phyloP scores from a whole-genome alignment of 2,329 filamentous ascomycete genomes.

The Sporothrix pseudoabietina region DNA sequence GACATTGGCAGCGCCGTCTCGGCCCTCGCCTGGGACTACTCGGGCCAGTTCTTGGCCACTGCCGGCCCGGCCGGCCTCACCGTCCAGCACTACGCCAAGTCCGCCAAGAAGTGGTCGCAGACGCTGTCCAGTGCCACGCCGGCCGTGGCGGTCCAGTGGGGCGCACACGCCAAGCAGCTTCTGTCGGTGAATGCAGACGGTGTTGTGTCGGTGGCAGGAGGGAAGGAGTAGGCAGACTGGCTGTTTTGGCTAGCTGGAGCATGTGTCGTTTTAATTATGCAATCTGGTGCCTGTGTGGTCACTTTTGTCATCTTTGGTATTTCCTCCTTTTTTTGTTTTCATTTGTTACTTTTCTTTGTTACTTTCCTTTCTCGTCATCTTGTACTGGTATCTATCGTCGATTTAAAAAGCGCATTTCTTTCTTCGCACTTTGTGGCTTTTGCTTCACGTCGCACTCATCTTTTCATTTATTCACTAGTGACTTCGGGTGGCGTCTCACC shows the following conservation, averaged over 20 bases:
- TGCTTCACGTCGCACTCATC: background rate
- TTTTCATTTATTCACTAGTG: too few species aligned
- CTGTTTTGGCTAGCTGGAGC: background rate
- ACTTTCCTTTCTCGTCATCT: too few species aligned
- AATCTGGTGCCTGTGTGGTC: background rate
- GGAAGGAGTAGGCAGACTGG: slow-evolving; percentile 48
- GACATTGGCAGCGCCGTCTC: slow-evolving; percentile 82
- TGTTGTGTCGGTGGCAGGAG: slow-evolving; percentile 68
- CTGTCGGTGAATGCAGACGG: slow-evolving; percentile 76
- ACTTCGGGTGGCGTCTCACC: background rate
- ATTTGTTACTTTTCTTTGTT: background rate
- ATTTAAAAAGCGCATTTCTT: background rate
- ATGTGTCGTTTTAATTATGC: background rate
- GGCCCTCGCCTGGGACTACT: slow-evolving; percentile 88
- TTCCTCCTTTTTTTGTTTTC: background rate
- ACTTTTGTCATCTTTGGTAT: too few species aligned
- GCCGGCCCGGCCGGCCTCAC: slow-evolving; percentile 78
- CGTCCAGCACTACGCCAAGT: slow-evolving; percentile 88
- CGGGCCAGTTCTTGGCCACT: slow-evolving; percentile 85
- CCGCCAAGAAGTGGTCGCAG: slow-evolving; percentile 85
- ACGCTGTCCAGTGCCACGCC: slow-evolving; percentile 75
- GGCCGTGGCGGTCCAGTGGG: slow-evolving; percentile 76
- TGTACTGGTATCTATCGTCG: slow-evolving; percentile 6
- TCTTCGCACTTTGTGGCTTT: background rate
- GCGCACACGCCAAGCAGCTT: slow-evolving; percentile 70